Conservation (phyloP, 1,139 yeast species). For the Kazachstania sp. region DNA sequence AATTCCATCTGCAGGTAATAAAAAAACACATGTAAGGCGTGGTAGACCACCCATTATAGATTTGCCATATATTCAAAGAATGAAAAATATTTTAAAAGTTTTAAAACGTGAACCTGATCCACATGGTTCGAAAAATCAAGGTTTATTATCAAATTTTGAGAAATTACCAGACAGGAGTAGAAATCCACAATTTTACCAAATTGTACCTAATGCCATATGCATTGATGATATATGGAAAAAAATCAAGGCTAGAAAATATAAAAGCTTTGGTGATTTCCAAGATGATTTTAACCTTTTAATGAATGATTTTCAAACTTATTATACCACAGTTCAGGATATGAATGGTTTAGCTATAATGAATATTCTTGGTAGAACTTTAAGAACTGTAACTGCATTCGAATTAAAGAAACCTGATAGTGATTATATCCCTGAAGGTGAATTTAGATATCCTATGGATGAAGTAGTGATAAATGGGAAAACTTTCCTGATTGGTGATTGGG, state of each 20-base stretch:
- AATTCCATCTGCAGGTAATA: not conserved
- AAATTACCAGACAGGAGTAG: slow-evolving; percentile 67
- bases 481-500: slow-evolving; percentile 93
- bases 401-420: slow-evolving; percentile 76
- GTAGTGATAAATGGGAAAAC: slow-evolving; percentile 58
- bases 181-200: slow-evolving; percentile 59
- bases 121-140: slow-evolving; percentile 42
- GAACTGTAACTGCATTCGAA: slow-evolving; percentile 57
- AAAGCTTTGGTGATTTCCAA: slow-evolving; percentile 65
- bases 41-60: slow-evolving; percentile 96
- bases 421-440: slow-evolving; percentile 58
- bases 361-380: slow-evolving; percentile 54
- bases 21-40: slow-evolving; percentile 43
- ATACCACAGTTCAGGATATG: slow-evolving; percentile 42
- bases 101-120: slow-evolving; percentile 64
- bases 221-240: slow-evolving; percentile 74
- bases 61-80: slow-evolving; percentile 85
- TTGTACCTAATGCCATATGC: slow-evolving; percentile 64
- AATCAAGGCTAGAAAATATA: slow-evolving; percentile 78
- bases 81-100: slow-evolving; percentile 74
- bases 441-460: slow-evolving; percentile 72
- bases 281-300: slow-evolving; percentile 70
- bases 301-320: slow-evolving; percentile 61
- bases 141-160: slow-evolving; percentile 65
- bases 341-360: slow-evolving; percentile 50